Conservation (phyloP, 176 grass and related monocot genomes). For the Saccharum officinarum region DNA sequence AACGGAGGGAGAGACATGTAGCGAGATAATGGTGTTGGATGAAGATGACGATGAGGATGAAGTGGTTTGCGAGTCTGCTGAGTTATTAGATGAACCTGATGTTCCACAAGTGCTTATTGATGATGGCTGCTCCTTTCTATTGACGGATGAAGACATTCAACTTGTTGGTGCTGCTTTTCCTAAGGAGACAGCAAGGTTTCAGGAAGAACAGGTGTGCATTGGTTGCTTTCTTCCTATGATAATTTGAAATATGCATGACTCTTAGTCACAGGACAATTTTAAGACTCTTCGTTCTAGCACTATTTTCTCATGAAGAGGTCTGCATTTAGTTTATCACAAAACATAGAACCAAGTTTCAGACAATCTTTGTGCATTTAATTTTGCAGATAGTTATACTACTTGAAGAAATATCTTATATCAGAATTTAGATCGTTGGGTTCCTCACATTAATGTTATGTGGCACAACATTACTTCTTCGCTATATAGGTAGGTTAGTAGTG, state of each 20-base stretch:
- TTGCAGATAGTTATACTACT: not conserved
- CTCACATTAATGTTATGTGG: not conserved
- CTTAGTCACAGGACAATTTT: not conserved
- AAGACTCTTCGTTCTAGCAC: not conserved
- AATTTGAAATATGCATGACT: constrained; percentile 12
- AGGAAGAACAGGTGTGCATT: constrained; percentile 61
- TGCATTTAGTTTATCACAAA: not conserved
- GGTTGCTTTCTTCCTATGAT: constrained; percentile 9
- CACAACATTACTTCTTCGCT: not conserved
- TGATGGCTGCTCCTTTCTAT: constrained; percentile 49
- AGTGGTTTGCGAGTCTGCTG: constrained; percentile 34
- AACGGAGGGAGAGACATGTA: constrained; percentile 1
- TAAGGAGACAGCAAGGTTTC: constrained; percentile 56
- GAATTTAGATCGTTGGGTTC: not conserved
- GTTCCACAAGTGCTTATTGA: constrained; percentile 65
- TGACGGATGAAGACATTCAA: constrained; percentile 91
- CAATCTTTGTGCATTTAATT: not conserved
- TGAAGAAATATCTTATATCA: not conserved
- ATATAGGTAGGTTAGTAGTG: not conserved
- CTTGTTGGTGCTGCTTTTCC: constrained; percentile 89
- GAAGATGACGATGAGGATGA: constrained; percentile 39
- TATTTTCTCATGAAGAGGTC: not conserved
- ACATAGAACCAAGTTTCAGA: not conserved
- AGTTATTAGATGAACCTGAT: constrained; percentile 75
- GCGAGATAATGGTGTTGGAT: constrained; percentile 11